Percentiles rank a stretch among this genome's conserved stretches.
These are phyloP conservation scores for Ophiostoma triangulosporum DNA, from an alignment of 2,329 filamentous ascomycete genomes.

Conservation along the genomic window DNA sequence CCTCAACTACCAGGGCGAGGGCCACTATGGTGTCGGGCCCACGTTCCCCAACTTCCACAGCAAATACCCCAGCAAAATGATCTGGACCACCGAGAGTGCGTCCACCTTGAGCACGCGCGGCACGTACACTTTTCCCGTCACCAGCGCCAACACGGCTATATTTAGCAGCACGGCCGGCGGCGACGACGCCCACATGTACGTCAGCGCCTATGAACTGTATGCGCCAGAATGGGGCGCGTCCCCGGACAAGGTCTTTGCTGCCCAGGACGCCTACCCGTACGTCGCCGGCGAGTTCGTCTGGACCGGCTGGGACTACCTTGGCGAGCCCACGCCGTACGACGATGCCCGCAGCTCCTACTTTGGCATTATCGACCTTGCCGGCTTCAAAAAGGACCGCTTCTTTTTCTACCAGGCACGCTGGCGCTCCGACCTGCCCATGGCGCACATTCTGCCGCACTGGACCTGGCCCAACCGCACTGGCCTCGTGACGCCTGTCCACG, in stretches of 20 bases:
- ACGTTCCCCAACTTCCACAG: conserved; percentile 30
- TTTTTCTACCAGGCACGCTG: conserved; percentile 42
- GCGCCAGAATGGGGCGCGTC: conserved; percentile 31
- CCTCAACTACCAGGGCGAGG: conserved; percentile 43
- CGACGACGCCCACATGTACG: conserved; percentile 23
- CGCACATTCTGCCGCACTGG: conserved; percentile 44
- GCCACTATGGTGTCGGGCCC: conserved; percentile 20
- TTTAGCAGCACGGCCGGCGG: conserved; percentile 27
- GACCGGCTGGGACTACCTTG: conserved; percentile 20
- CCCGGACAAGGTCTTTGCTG: conserved; percentile 38
- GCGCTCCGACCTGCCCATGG: conserved; percentile 32
- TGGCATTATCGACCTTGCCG: conserved; percentile 42
- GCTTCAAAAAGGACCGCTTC: conserved; percentile 43
- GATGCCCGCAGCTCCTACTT: conserved; percentile 36
- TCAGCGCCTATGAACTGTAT: conserved; percentile 41
- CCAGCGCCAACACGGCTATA: conserved; percentile 16
- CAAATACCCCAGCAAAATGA: conserved; percentile 32
- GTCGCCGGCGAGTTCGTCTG: conserved; percentile 33
- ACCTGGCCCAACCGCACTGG: conserved; percentile 34
- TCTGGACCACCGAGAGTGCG: conserved; percentile 29
- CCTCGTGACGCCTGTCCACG: conserved; percentile 38
- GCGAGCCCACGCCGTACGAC: conserved; percentile 26
- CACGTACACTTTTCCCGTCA: conserved; percentile 39
- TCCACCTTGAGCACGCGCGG: conserved; percentile 36
- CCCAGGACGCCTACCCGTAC: conserved; percentile 33